A percentile compares a stretch with the other conserved stretches of the same genome.
Conservation (phyloP, 2,329 filamentous ascomycete genomes). For the Chrysoporthe cubensis region DNA sequence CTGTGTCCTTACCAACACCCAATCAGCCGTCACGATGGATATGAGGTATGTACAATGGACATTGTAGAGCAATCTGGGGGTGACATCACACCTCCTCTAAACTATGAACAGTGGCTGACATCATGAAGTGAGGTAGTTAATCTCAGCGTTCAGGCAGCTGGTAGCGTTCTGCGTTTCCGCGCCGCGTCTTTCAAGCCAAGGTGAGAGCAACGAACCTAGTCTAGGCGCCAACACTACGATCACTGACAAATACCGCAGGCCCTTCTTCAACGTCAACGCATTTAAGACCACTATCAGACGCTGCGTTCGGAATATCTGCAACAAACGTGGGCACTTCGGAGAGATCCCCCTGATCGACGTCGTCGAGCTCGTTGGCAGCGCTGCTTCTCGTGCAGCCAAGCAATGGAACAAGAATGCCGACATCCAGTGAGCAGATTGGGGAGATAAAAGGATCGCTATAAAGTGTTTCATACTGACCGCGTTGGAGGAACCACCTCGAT, state of each 20-base stretch:
- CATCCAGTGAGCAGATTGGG: background rate
- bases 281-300: background rate
- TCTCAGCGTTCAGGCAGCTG: conserved; percentile 15
- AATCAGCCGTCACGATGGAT: background rate
- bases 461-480: background rate
- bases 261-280: conserved; percentile 1
- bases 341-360: conserved; percentile 11
- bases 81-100: background rate
- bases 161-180: conserved; percentile 18
- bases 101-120: background rate
- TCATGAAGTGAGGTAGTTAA: background rate
- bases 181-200: background rate
- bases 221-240: too few relatives aligned
- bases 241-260: background rate
- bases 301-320: background rate
- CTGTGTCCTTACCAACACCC: background rate
- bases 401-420: conserved; percentile 17
- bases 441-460: background rate
- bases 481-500: conserved; percentile 12
- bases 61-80: background rate
- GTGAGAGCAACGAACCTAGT: background rate
- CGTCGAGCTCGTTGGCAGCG: background rate
- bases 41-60: background rate
- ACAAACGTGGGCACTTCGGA: background rate
- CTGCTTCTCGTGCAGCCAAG: background rate